Evolutionary conservation across 208 protist species (phyloP), one percentile per base, ranked within the genome.

Genomic region (Naegleria fowleri): DNA sequence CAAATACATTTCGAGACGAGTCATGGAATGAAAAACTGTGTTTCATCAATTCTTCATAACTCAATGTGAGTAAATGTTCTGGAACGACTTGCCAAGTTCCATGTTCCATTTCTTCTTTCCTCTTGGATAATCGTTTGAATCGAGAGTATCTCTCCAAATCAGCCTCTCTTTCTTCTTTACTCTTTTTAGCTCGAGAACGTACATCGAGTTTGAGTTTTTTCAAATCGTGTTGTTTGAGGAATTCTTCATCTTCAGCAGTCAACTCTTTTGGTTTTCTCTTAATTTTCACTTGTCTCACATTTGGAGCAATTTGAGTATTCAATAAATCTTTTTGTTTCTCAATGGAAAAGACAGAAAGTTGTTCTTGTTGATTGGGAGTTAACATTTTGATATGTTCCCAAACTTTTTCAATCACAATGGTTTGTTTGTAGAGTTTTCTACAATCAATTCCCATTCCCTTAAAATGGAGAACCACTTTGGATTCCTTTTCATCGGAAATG

Each of bases 191-290:
- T 29, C 67, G 13, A 13, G 67, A 79, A 79, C 67, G 67, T 36
- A 79, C 29, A 36, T 79, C 67, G n/a, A 36, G 16, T 40, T 67
- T 55, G 5, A 89, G n/a, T 40, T 41, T 40, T n/a, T 38, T 38
- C 7, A 40, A 22, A 67, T 89, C 48, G 39, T 89, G 55, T 29
- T 59, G 29, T 25, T 41, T 13, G 22, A 89, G 51, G 40, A 89
- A 89, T 40, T 59, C 4, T 67, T 89, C 86, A 55, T 89, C 86
- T 41, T 89, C 86, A 67, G 55, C 86, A 67, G 48, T 89, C 5
- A 89, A 29, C 40, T 22, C 48, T 67, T 40, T 89, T 39, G 86
- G 48, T 25, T 58, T 38, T 67, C 85, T 52, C 39, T 67, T 89
- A 25, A 89, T 6, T 25, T 89, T 67, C 19, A 89, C 39, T 38